phyloP scores from a whole-genome alignment of 495 filamentous ascomycete species.

The Thozetella sp. region DNA sequence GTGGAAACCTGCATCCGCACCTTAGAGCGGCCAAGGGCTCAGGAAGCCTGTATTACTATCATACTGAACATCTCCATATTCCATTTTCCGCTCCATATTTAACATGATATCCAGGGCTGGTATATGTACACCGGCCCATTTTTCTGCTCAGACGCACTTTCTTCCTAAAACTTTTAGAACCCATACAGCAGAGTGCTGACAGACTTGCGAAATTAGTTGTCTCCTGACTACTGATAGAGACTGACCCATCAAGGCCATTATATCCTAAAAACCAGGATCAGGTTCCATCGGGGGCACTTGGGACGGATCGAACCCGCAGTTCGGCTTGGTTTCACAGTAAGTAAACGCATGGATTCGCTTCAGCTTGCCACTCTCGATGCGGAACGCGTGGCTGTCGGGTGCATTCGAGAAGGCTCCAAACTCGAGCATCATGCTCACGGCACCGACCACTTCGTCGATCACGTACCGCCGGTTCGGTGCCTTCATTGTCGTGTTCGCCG shows the following conservation, averaged over 20 bases:
- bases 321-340: not conserved
- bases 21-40: too few relatives aligned
- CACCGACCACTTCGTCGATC: conserved; percentile 41
- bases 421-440: conserved; percentile 35
- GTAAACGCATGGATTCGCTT: conserved; percentile 39
- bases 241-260: too few relatives aligned
- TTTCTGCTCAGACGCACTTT: too few relatives aligned
- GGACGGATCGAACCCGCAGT: not conserved
- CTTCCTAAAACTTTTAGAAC: not conserved
- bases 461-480: conserved; percentile 36
- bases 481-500: conserved; percentile 25
- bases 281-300: not conserved
- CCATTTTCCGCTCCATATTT: too few relatives aligned
- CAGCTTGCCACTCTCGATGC: conserved; percentile 40
- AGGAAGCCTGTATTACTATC: too few relatives aligned
- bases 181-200: not conserved
- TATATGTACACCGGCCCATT: too few relatives aligned
- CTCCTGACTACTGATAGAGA: not conserved
- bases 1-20: too few relatives aligned
- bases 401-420: conserved; percentile 24
- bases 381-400: conserved; percentile 44
- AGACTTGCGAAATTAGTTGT: too few relatives aligned
- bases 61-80: too few relatives aligned
- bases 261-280: not conserved
- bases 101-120: too few relatives aligned